A percentile compares a stretch with the other conserved stretches of the same genome.
Conservation (phyloP, 2,329 filamentous ascomycete genomes). For the Tolypocladium amazonense region DNA sequence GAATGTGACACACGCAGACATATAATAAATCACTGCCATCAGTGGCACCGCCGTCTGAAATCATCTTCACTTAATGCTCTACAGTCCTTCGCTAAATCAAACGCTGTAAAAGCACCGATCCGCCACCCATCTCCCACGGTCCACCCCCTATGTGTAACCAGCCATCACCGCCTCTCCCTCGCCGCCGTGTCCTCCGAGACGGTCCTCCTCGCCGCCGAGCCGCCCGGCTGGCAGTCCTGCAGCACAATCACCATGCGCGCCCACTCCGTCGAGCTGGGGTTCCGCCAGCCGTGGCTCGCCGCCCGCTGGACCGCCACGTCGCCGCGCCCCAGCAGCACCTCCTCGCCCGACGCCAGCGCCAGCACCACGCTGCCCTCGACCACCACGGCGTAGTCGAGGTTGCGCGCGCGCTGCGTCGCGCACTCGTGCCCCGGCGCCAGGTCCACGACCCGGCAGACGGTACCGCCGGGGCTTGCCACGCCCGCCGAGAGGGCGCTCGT, state of each 20-base stretch:
- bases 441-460: constrained; percentile 36
- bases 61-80: neutral
- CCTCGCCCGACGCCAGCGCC: constrained; percentile 39
- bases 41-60: too few species aligned
- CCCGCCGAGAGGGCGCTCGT: constrained; percentile 15
- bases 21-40: neutral
- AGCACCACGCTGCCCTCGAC: constrained; percentile 43
- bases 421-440: constrained; percentile 28
- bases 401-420: constrained; percentile 41
- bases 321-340: constrained; percentile 32
- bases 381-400: constrained; percentile 43
- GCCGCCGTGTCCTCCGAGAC: neutral
- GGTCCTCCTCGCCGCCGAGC: neutral
- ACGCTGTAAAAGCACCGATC: neutral
- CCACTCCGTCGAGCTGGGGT: constrained; percentile 35
- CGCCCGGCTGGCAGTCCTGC: constrained; percentile 18
- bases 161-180: neutral
- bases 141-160: too few species aligned
- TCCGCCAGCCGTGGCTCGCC: constrained; percentile 44
- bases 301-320: constrained; percentile 46
- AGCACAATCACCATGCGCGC: constrained; percentile 32
- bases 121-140: neutral
- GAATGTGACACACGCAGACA: neutral
- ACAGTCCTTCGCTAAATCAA: neutral
- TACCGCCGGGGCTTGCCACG: constrained; percentile 23